Conservation (phyloP, 805 yeast genomes). For the Sugiyamaella lignohabitans region DNA sequence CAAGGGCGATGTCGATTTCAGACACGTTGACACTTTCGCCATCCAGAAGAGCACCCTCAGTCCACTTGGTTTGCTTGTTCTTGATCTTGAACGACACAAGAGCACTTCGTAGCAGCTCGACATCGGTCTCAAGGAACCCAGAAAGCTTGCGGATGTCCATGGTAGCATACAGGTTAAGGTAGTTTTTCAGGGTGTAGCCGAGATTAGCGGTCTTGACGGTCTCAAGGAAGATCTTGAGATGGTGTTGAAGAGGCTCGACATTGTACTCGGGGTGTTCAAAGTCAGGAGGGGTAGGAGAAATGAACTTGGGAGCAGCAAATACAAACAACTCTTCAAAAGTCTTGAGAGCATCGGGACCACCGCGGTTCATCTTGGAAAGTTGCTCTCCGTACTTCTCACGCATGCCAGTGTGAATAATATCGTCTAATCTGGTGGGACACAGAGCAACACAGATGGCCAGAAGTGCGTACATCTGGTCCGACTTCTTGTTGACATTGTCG, state of each 20-base stretch:
- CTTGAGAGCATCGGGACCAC: slow-evolving; percentile 37
- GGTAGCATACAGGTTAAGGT: slow-evolving; percentile 42
- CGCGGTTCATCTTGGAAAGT: slow-evolving; percentile 37
- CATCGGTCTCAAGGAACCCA: slow-evolving; percentile 35
- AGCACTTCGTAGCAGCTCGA: slow-evolving; percentile 34
- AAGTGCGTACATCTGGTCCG: slow-evolving; percentile 47
- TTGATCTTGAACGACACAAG: slow-evolving; percentile 41
- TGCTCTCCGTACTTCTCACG: slow-evolving; percentile 45
- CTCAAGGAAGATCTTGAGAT: slow-evolving; percentile 39
- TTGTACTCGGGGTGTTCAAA: slow-evolving; percentile 19
- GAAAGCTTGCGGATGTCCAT: slow-evolving; percentile 39
- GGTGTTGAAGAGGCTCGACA: slow-evolving; percentile 40
- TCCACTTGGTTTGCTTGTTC: slow-evolving; percentile 41
- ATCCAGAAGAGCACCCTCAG: slow-evolving; percentile 35
- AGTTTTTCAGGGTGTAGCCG: slow-evolving; percentile 39
- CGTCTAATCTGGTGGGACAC: slow-evolving; percentile 44
- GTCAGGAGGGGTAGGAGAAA: slow-evolving; percentile 34
- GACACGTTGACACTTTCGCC: slow-evolving; percentile 39
- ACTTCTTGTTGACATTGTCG: slow-evolving; percentile 41
- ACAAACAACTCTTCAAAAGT: slow-evolving; percentile 42
- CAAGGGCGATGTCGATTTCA: slow-evolving; percentile 40
- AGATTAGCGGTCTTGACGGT: slow-evolving; percentile 36
- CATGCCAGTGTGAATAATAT: slow-evolving; percentile 38
- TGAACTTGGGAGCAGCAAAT: slow-evolving; percentile 46
- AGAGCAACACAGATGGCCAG: slow-evolving; percentile 42